Evolutionary conservation across 1,284 basidiomycete genomes (phyloP), one percentile per base, ranked within the genome.

Genomic region (Fomitopsis palustris): DNA sequence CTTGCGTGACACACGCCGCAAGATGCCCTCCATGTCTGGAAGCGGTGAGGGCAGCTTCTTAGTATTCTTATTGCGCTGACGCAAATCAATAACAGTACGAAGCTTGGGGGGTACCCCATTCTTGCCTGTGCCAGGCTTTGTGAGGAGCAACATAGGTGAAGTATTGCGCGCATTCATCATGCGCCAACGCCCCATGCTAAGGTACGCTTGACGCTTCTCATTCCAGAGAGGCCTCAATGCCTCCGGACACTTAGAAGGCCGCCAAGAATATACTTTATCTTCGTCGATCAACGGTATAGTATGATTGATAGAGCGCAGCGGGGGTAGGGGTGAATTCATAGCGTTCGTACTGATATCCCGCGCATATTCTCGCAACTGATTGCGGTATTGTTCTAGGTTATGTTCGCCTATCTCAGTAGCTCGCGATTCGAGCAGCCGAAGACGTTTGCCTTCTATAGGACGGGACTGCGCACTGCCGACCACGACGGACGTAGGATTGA

Each of bases 221-320:
- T 45, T 54, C 72, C 71, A 75, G 6, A 74, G 54, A 3, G n/a
- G n/a, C n/a, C n/a, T n/a, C n/a, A n/a, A n/a, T n/a, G 70, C 66
- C n/a, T 75, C 70, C 2, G 72, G 67, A 58, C 72, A 75, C 29
- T 64, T 60, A 1, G 70, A 71, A 3, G 69, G 71, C 16, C 71
- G 55, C 63, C 68, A 76, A 0, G 61, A 23, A 33, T 75, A 77
- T 0, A 70, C 55, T 37, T 70, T 71, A 0, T 53, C 42, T 35
- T 72, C 65, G 42, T 79, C 72, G 5, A 75, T 74, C 8, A 79
- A 51, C 0, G 75, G 75, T 3, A 79, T 78, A 0, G 55, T 56
- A 55, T 79, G 75, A 53, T 79, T 78, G 8, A 79, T 73, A 0
- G 60, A 72, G 0, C 74, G 56, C 2, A 77, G 51, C 0, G 72